phyloP scores from a whole-genome alignment of 257 asterid species.

The Mentha longifolia region DNA sequence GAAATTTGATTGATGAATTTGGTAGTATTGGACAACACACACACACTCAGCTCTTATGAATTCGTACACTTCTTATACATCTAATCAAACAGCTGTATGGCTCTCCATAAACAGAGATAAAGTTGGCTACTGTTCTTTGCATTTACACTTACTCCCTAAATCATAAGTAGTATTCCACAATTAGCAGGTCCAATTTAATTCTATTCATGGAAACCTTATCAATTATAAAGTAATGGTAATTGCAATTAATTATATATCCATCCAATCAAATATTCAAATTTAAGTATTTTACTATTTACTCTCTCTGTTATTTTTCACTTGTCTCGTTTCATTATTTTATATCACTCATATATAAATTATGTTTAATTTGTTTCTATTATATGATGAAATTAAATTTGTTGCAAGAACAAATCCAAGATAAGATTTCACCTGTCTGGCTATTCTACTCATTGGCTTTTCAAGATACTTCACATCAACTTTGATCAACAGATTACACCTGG shows the following conservation, averaged over 20 bases:
- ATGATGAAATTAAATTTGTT: neutral
- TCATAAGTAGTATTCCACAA: constrained; percentile 41
- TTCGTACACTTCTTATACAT: constrained; percentile 49
- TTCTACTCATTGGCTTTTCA: neutral
- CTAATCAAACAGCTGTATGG: constrained; percentile 57
- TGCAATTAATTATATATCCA: too few relatives aligned
- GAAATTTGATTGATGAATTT: constrained; percentile 5
- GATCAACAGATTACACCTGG: neutral
- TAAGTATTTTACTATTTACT: too few relatives aligned
- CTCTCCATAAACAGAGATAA: constrained; percentile 20
- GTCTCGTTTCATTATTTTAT: too few relatives aligned
- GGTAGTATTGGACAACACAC: constrained; percentile 31
- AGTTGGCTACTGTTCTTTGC: constrained; percentile 33
- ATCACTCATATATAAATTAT: too few relatives aligned
- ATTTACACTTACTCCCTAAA: constrained; percentile 1
- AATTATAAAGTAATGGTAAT: too few relatives aligned
- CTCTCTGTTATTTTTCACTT: too few relatives aligned
- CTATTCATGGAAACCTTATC: neutral
- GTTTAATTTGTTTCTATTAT: too few relatives aligned
- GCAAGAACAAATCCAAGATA: neutral
- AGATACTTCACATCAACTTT: too few relatives aligned
- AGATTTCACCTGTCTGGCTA: neutral
- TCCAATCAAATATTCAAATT: too few relatives aligned
- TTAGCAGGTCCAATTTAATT: constrained; percentile 1
- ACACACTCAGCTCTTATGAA: constrained; percentile 1